Conservation (phyloP, 371 early-diverging fungal species). For the Syncephalastrum contaminatum region DNA sequence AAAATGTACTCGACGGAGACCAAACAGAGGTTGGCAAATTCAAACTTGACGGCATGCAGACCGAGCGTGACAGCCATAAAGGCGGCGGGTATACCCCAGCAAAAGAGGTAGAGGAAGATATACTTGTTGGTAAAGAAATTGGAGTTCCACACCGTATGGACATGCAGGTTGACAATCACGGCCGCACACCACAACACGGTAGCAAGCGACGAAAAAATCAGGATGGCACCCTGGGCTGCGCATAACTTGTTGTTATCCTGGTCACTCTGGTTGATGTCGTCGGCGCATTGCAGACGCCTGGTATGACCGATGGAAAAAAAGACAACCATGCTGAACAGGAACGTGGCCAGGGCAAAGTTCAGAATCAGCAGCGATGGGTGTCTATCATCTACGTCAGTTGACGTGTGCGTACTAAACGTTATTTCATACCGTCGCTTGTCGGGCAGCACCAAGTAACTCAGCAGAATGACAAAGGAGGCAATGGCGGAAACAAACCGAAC, state of each 20-base stretch:
- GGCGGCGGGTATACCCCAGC: conserved; percentile 60
- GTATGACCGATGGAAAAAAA: conserved; percentile 59
- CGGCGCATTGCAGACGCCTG: conserved; percentile 54
- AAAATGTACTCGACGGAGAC: conserved; percentile 51
- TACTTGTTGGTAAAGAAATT: conserved; percentile 58
- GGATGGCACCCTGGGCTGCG: conserved; percentile 60
- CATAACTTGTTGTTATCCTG: conserved; percentile 63
- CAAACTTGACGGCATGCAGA: conserved; percentile 53
- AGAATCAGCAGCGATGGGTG: conserved; percentile 69
- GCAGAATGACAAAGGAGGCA: conserved; percentile 45
- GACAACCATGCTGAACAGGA: conserved; percentile 53
- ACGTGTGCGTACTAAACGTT: not conserved
- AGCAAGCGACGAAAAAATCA: conserved; percentile 57
- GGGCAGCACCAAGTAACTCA: conserved; percentile 59
- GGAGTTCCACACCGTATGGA: conserved; percentile 69
- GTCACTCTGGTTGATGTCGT: conserved; percentile 38
- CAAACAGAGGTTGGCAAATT: conserved; percentile 62
- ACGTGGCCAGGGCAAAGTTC: conserved; percentile 55
- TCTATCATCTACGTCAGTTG: conserved; percentile 8
- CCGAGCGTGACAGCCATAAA: conserved; percentile 51
- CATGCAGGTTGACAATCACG: conserved; percentile 62
- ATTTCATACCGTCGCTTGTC: conserved; percentile 48
- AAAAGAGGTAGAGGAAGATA: conserved; percentile 46
- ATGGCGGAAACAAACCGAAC: conserved; percentile 55
- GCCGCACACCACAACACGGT: conserved; percentile 63